A percentile compares a stretch with the other conserved stretches of the same genome.
Evolutionary conservation across 2,329 filamentous ascomycete genomes (phyloP).

Genomic region (Fusarium poae): DNA sequence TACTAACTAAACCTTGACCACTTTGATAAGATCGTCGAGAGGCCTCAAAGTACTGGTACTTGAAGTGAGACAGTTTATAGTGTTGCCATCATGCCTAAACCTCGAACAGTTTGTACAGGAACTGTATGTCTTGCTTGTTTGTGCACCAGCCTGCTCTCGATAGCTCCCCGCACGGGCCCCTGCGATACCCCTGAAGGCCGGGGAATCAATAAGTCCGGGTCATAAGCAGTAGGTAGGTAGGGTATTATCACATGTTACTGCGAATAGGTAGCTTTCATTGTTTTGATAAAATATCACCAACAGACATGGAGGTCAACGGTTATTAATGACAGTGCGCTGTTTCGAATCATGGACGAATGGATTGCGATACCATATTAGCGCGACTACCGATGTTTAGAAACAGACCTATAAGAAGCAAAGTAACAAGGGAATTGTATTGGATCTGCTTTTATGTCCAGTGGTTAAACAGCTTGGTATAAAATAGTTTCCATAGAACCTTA

Average conservation of each 20-base stretch:
- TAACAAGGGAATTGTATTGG: not conserved
- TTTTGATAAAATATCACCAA: not conserved
- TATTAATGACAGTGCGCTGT: not conserved
- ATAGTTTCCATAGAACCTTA: not conserved
- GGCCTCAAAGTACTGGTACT: constrained; percentile 28
- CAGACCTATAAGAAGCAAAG: not conserved
- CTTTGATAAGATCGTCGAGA: constrained; percentile 32
- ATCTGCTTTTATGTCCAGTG: not conserved
- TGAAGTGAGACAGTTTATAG: not conserved
- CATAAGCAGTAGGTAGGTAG: not conserved
- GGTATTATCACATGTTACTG: constrained; percentile 28
- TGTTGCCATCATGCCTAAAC: not conserved
- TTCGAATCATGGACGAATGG: not conserved
- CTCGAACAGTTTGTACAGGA: constrained; percentile 11
- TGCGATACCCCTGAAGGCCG: constrained; percentile 36
- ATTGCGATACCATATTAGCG: not conserved
- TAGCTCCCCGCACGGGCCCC: constrained; percentile 37
- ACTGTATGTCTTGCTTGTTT: constrained; percentile 10
- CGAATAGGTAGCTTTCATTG: constrained; percentile 24
- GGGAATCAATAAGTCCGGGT: constrained; percentile 36
- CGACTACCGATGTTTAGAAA: not conserved
- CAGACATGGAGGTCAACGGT: not conserved
- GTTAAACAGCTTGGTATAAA: too few relatives aligned
- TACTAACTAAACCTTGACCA: constrained; percentile 26
- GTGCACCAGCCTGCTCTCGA: constrained; percentile 31